Percentiles rank a stretch among this genome's conserved stretches.
Evolutionary conservation across 495 filamentous ascomycete genomes (phyloP).

Genomic region (Cairneyella variabilis): DNA sequence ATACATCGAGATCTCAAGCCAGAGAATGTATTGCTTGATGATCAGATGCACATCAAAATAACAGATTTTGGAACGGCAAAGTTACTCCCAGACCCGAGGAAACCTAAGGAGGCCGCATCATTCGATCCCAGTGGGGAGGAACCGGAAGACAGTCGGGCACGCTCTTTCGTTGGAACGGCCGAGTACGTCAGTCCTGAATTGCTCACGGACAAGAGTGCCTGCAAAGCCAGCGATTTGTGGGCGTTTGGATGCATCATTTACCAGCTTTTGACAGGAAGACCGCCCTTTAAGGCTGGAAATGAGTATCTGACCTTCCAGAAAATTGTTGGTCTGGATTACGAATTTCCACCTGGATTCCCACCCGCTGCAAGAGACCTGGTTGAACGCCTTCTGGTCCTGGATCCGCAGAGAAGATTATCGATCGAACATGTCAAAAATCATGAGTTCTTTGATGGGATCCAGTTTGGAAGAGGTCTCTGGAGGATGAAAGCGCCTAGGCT

Average conservation of each 20-base stretch:
- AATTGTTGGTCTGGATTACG: constrained; percentile 90
- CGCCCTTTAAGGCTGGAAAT: constrained; percentile 96
- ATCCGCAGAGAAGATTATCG: constrained; percentile 80
- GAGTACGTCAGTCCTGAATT: constrained; percentile 98
- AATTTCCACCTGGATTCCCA: constrained; percentile 90
- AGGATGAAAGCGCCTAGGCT: constrained; percentile 85
- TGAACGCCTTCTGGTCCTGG: constrained; percentile 85
- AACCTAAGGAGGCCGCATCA: constrained; percentile 13
- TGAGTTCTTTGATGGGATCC: constrained; percentile 89
- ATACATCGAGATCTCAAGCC: constrained; percentile 98
- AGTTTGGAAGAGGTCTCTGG: constrained; percentile 85
- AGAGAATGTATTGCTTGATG: constrained; percentile 93
- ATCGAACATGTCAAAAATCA: constrained; percentile 98
- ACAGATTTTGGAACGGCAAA: constrained; percentile 99
- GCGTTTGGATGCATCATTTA: constrained; percentile 99
- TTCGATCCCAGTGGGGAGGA: constrained; percentile 27
- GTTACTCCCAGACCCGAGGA: constrained; percentile 63
- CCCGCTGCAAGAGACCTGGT: constrained; percentile 85
- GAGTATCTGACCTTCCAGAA: constrained; percentile 99
- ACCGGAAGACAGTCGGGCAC: constrained; percentile 67
- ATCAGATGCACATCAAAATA: constrained; percentile 96
- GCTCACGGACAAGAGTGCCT: constrained; percentile 90
- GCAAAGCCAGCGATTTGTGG: constrained; percentile 98
- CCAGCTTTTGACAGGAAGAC: constrained; percentile 87
- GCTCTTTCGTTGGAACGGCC: constrained; percentile 96